Conservation (phyloP, 139 green algal species). For the Chlorella sp. region DNA sequence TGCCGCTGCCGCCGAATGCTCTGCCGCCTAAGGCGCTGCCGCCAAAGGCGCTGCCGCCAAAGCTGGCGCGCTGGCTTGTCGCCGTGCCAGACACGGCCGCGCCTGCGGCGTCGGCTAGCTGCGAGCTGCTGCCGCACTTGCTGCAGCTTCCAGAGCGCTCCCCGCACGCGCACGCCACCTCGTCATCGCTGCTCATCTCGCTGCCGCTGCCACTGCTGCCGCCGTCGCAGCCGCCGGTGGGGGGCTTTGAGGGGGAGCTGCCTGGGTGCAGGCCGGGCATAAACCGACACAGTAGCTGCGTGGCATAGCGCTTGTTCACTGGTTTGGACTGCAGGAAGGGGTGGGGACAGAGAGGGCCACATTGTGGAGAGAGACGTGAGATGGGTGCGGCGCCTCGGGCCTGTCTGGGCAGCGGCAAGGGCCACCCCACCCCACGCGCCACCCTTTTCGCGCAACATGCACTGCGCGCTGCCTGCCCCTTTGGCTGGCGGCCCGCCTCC, state of each 20-base stretch:
- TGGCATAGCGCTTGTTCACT: background rate
- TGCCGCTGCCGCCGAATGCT: too few relatives aligned
- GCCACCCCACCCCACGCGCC: background rate
- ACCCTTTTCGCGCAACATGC: background rate
- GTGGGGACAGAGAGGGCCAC: too few relatives aligned
- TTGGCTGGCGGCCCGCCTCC: background rate
- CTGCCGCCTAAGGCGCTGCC: background rate
- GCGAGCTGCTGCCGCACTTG: background rate
- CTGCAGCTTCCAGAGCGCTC: background rate
- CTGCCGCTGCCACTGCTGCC: background rate
- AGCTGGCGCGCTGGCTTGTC: background rate
- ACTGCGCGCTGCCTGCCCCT: background rate
- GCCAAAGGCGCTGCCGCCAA: background rate
- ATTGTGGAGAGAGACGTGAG: background rate
- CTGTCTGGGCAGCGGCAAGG: background rate
- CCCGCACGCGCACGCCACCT: background rate
- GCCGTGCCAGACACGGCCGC: background rate
- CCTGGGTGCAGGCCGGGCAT: background rate
- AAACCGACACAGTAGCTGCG: conserved; percentile 18
- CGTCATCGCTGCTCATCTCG: background rate
- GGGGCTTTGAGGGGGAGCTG: too few relatives aligned
- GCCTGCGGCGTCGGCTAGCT: background rate
- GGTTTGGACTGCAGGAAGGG: conserved; percentile 11
- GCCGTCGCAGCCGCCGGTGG: background rate
- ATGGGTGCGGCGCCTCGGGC: background rate